Evolutionary conservation across 108 stramenopile species (phyloP), one percentile per base, ranked within the genome.

Genomic region (Cyclotella cryptica): DNA sequence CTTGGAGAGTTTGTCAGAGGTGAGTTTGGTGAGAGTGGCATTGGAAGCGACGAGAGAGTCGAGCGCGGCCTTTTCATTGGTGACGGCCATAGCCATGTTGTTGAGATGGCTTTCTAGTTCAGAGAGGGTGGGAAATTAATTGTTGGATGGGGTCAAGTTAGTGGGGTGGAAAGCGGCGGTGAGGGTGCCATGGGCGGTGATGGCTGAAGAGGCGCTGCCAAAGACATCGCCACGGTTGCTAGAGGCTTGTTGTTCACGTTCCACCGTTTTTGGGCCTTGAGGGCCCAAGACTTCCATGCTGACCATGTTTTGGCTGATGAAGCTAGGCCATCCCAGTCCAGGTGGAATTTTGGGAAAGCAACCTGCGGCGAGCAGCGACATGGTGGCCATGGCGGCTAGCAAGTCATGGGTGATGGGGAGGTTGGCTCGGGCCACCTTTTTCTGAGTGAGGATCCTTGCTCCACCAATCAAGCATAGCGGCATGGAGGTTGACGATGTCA

Each of bases 301-400:
- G 55, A 1, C 55, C 55, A 55, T n/a, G 55, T 55, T 8, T 55
- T 55, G 55, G 1, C 24, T n/a, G 55, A 5, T 26, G 55, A 3
- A 5, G 24, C 4, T 22, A 24, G 9, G 22, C 13, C 1, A 8
- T 55, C 55, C 55, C 55, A 55, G 1, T 26, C 55, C 1, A 2
- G 22, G 1, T 22, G 55, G 2, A 22, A 21, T 12, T n/a, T 26
- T 55, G 55, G 69, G 69, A 30, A 24, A 70, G 54, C 39, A 18
- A 22, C 55, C 54, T 8, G 53, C 22, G 0, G 54, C 54, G 0
- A 70, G 29, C 0, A 70, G 39, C 0, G 69, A 28, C 0, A 8
- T 40, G 22, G 69, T 29, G n/a, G 69, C 69, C 0, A 57, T 70
- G 54, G 54, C 54, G n/a, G 55, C 39, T 9, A 70, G 35, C 39